Base-by-base conservation (phyloP, 2,329 filamentous ascomycete genomes). In the Cryphonectria radicalis region DNA sequence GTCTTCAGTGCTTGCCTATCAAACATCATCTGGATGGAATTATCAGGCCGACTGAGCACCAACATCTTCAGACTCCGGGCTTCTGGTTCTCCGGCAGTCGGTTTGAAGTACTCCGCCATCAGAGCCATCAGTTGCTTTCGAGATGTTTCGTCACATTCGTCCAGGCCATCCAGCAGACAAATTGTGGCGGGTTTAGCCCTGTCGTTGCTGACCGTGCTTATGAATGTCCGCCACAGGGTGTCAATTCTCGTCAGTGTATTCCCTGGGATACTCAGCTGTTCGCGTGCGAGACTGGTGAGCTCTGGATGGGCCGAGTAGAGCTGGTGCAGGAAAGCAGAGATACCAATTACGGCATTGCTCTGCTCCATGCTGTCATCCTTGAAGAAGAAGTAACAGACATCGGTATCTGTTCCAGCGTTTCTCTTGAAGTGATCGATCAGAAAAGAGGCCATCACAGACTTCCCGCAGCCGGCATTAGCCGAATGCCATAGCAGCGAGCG, bases 121-220 rank as follows among this genome's bases (percentile, higher is more conserved):
- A 46, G 65, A 5, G 43, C 25, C 40, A 75, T 59, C 17, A 75
- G 63, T 19, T 63, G 14, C 4, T 71, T 64, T 35, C 70, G 59
- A 17, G 68, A 50, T 7, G 37, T 42, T 11, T 69, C 50, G 25
- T 71, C 70, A 55, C 75, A 74, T 62, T 76, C 75, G 28, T 76
- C 71, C 8, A 75, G 55, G 19, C 65, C 75, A 35, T 76, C 74
- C 13, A 75, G 40, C 17, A 76, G 65, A 46, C 74, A 75, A 19
- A 76, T 72, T 2, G 74, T 74, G 5, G 19, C 7, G 1, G 43
- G 43, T 22, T 22, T 50, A 22, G 43, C 43, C 19, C 43, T 2
- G 19, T 50, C 43, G 7, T 22, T 22, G 17, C 22, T 22, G 17
- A 50, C 43, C 5, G 43, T 50, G 17, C 19, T 50, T 22, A 50